Base-by-base conservation (phyloP, 73 alveolate genomes). In the Stentor coeruleus region DNA sequence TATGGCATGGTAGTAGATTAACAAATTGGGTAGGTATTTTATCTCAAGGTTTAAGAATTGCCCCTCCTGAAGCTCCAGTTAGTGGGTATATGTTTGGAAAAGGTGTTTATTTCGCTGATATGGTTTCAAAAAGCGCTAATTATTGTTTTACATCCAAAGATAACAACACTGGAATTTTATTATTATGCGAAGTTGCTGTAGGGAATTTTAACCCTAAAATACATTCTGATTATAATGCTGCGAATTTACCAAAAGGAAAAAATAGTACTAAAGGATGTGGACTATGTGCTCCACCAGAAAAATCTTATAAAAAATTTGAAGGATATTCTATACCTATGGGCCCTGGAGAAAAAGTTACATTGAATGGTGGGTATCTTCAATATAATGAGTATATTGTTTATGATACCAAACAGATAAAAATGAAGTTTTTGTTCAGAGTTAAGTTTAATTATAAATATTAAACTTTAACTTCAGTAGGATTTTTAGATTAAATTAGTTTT, bases 61-160 rank as follows among this genome's bases (percentile, higher is more conserved):
- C 99, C 3, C 99, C 99, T 0, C 98, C 99, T 0, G 98, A 97
- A 58, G 99, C 99, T 30, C 99, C 99, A 3, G 90, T 59, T 0
- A 79, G 82, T 49, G 99, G 99, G 4, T 97, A 96, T 84, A 95
- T 91, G 96, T 97, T 93, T 79, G 99, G 99, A 20, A 97, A 97
- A 82, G 99, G 99, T n/a, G 97, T 95, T 15, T 97, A 97, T 88
- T 97, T 97, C 87, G 98, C 99, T 11, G 99, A 97, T 89, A 84
- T 96, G 93, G 96, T 93, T 36, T 86, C 95, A 41, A 96, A 96
- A 89, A 89, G 98, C 28, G 96, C 96, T 2, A 87, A 88, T 81
- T 96, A 93, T 89, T 96, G 97, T 82, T 91, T 89, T 84, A 83
- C 95, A 2, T 74, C 87, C 38, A 85, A 85, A 35, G 93, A 94